Evolutionary conservation across 208 protist species (phyloP).

Genomic region (Giardia muris): DNA sequence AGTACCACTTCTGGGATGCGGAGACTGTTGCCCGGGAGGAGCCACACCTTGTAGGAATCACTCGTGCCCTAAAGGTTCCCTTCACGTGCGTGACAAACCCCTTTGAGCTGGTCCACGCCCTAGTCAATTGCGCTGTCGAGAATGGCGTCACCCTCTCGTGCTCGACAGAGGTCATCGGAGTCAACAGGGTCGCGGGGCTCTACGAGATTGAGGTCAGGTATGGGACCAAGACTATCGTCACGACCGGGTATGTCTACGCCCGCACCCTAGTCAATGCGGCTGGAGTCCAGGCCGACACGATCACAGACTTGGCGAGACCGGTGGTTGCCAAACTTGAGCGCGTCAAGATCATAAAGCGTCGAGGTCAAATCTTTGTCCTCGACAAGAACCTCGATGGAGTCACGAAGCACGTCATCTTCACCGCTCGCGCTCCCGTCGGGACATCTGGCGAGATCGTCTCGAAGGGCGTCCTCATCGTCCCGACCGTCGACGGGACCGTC

Average conservation of each 20-base stretch:
- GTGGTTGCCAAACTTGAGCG: not conserved
- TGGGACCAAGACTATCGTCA: not conserved
- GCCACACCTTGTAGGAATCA: constrained; percentile 25
- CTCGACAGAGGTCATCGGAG: not conserved
- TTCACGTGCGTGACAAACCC: constrained; percentile 30
- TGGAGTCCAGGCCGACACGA: constrained; percentile 28
- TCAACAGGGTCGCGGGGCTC: not conserved
- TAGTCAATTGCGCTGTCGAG: not conserved
- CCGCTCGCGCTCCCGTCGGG: not conserved
- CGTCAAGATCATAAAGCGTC: constrained; percentile 28
- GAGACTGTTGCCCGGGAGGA: constrained; percentile 29
- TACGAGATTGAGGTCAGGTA: not conserved
- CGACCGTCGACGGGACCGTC: constrained; percentile 37
- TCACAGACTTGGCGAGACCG: constrained; percentile 7
- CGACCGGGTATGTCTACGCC: not conserved
- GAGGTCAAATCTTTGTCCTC: constrained; percentile 33
- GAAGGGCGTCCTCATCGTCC: constrained; percentile 36
- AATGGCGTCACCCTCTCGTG: constrained; percentile 24
- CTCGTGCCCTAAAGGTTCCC: not conserved
- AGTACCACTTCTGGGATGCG: constrained; percentile 14
- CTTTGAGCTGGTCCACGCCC: constrained; percentile 28
- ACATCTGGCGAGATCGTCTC: no score
- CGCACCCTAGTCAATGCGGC: constrained; percentile 27
- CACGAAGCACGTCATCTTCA: constrained; percentile 29
- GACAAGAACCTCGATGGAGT: constrained; percentile 28